These are phyloP conservation scores for Globisporangium radiosum DNA, from an alignment of 352 stramenopile genomes.

Conservation along the genomic window DNA sequence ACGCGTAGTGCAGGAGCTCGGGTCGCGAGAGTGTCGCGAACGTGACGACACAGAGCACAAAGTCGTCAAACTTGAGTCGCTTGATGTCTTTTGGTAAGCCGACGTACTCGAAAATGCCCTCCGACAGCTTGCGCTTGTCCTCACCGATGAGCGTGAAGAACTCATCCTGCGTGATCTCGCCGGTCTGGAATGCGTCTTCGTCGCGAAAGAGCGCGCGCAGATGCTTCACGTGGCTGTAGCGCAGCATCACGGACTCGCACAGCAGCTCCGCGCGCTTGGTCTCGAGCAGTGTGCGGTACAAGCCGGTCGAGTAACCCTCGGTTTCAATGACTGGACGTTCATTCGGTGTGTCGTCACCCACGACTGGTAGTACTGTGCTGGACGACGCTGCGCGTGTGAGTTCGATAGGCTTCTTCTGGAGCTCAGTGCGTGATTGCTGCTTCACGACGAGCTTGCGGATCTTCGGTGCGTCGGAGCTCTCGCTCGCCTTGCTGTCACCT, in stretches of 20 bases:
- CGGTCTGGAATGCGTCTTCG: conserved; percentile 40
- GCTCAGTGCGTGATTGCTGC: conserved; percentile 2
- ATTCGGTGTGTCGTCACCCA: background rate
- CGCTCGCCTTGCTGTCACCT: background rate
- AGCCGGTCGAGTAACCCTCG: conserved; percentile 28
- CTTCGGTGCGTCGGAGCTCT: background rate
- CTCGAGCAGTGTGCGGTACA: conserved; percentile 45
- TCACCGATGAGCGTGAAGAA: conserved; percentile 52
- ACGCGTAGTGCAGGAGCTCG: conserved; percentile 60
- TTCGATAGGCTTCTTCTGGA: background rate
- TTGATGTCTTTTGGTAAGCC: conserved; percentile 22
- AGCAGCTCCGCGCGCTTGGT: conserved; percentile 39
- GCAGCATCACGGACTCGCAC: conserved; percentile 42
- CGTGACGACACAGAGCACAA: conserved; percentile 47
- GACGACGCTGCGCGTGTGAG: conserved; percentile 2
- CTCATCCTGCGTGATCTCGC: conserved; percentile 49
- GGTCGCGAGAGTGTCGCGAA: conserved; percentile 38
- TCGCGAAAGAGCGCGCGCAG: conserved; percentile 29
- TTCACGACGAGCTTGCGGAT: conserved; percentile 13
- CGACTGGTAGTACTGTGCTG: background rate
- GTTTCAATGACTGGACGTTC: conserved; percentile 4
- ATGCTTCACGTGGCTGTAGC: conserved; percentile 29
- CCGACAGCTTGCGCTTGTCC: conserved; percentile 48
- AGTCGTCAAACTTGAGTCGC: conserved; percentile 52
- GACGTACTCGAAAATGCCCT: conserved; percentile 41